A percentile compares a stretch with the other conserved stretches of the same genome.
Evolutionary conservation across 495 filamentous ascomycete genomes (phyloP).

Genomic region (Aspergillus diversus): DNA sequence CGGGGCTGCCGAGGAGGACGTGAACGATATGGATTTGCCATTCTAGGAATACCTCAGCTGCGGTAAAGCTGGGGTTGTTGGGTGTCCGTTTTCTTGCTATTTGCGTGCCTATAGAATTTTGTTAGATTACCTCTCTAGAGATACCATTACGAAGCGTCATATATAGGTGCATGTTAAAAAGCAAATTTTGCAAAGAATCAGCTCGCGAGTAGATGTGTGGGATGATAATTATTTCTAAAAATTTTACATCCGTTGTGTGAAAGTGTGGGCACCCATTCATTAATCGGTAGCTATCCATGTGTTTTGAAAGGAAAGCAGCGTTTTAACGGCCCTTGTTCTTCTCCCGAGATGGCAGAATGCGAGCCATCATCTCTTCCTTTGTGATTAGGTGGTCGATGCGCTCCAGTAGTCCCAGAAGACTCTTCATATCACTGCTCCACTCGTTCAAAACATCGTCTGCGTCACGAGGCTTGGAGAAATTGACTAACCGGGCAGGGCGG

Average conservation of each 20-base stretch:
- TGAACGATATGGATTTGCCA: constrained; percentile 70
- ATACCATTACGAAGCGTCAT: neutral
- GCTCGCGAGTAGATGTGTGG: neutral
- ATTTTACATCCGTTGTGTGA: constrained; percentile 37
- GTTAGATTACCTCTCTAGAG: constrained; percentile 5
- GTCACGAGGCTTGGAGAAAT: constrained; percentile 89
- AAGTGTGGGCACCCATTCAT: constrained; percentile 23
- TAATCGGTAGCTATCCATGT: constrained; percentile 12
- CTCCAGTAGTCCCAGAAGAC: constrained; percentile 85
- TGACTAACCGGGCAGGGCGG: constrained; percentile 86
- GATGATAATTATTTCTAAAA: constrained; percentile 26
- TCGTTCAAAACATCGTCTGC: constrained; percentile 98
- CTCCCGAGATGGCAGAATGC: constrained; percentile 76
- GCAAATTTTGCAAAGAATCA: neutral
- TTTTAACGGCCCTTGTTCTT: constrained; percentile 50
- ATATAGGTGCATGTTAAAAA: neutral
- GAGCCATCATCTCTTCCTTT: constrained; percentile 99
- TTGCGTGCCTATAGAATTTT: too few relatives aligned
- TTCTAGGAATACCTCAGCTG: constrained; percentile 43
- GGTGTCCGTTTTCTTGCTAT: too few relatives aligned
- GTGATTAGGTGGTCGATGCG: constrained; percentile 97
- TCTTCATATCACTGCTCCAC: constrained; percentile 99
- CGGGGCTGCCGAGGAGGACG: constrained; percentile 53
- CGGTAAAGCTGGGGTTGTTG: too few relatives aligned
- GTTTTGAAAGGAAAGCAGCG: neutral